Evolutionary conservation across 305 asterid species (phyloP), one percentile per base, ranked within the genome.

Genomic region (Rubia balearica): DNA sequence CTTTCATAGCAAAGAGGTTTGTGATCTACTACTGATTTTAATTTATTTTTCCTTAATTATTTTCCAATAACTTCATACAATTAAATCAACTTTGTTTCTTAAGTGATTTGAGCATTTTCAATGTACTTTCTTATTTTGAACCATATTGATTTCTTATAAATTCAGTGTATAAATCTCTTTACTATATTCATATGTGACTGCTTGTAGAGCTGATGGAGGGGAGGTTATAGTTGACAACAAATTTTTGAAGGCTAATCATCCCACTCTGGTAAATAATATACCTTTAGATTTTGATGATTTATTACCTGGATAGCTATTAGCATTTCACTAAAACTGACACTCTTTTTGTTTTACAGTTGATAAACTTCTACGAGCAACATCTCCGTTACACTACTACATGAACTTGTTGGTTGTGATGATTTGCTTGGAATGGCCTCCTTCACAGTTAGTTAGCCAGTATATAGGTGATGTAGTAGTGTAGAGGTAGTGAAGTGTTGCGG

Each of bases 1-100:
- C 95, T 77, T 94, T 94, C 73, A 81, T 81, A 81, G 98, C 96
- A 65, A 73, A 82, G 88, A 94, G 97, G 99, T 94, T 62, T 38
- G 93, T 81, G 73, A 69, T 77, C 74, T 22, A 65, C 71, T 42
- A 62, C 45, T 41, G 55, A 41, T 59, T 17, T n/a, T 53, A 21
- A 51, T 51, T 51, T 36, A 5, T 36, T 36, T 5, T 36, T 36
- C 36, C 6, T 36, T 4, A 4, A 36, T 36, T 36, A 4, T 36
- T 5, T 36, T 0, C 40, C 40, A 36, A 0, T 36, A 36, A 36
- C 40, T 36, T 36, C 6, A 36, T 4, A 36, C 7, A 36, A 36
- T 36, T 36, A 36, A 36, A 36, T 5, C 6, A 36, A 36, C 40
- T 36, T 36, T 36, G 6, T 36, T 36, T 36, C 7, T 1, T 22